Evolutionary conservation across 2,329 filamentous ascomycete species (phyloP), one percentile per base, ranked within the genome.

Genomic region (Beauveria caledonica): DNA sequence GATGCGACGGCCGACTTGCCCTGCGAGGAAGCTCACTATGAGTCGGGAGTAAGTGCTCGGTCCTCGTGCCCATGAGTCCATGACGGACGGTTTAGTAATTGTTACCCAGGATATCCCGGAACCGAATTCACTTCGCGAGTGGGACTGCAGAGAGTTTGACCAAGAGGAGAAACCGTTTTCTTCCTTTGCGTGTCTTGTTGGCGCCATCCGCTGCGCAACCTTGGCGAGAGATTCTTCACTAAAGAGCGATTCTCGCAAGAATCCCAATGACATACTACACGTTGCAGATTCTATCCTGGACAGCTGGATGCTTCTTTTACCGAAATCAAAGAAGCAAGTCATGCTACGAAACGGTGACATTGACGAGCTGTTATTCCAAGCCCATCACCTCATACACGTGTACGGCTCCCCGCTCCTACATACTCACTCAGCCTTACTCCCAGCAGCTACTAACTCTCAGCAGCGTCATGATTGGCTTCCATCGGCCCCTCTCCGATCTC

Each of bases 161-260:
- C 75, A 81, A 15, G 79, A 84, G 10, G 73, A 78, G 8, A 54
- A 36, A 71, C 77, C 76, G 2, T 89, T 86, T 68, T 87, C 86
- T 0, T 88, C 86, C 0, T 87, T 83, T 66, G 80, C 83, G 27
- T 88, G 88, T 66, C 80, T 86, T 2, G 83, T 89, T 50, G 86
- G 88, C 61, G 83, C 85, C 0, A 76, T 84, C 7, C 78, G 84
- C 1, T 66, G 66, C 49, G 64, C 66, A 8, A 64, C 66, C 0
- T 55, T 62, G 19, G 68, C 66, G 1, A 71, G 75, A 48, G 66
- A 66, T 0, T 64, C 64, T 1, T 63, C 64, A 0, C 67, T 70
- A 1, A 63, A 66, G 10, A 40, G 62, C 2, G 60, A 65, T 0
- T 58, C 44, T 1, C 64, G 60, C 11, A 66, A 70, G 46, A 67